Percentiles rank a stretch among this genome's conserved stretches.
Conservation (phyloP, 371 early-diverging fungal species). For the Polyrhizophydium stewartii region DNA sequence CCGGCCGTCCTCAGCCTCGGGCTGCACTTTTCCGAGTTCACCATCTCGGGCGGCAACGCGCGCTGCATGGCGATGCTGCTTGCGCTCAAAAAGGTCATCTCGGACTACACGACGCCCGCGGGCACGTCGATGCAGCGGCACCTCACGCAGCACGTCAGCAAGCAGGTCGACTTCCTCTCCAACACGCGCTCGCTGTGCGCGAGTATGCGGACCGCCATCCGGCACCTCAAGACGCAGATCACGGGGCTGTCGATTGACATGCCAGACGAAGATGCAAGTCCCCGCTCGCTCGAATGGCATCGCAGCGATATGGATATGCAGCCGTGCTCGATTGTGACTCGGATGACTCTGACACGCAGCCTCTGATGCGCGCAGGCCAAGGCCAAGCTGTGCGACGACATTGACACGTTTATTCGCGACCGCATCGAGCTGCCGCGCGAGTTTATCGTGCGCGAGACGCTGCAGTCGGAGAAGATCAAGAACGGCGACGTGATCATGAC, state of each 20-base stretch:
- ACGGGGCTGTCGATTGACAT: constrained; percentile 62
- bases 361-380: constrained; percentile 42
- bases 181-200: constrained; percentile 83
- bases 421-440: constrained; percentile 82
- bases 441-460: constrained; percentile 70
- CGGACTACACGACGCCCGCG: constrained; percentile 85
- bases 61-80: constrained; percentile 80
- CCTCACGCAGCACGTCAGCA: constrained; percentile 76
- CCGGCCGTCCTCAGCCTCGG: constrained; percentile 85
- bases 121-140: constrained; percentile 78
- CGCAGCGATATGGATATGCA: not conserved
- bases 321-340: no score
- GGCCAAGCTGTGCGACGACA: constrained; percentile 59
- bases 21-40: constrained; percentile 76
- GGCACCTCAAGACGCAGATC: constrained; percentile 87
- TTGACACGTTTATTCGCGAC: constrained; percentile 87
- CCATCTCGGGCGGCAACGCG: constrained; percentile 89
- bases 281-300: not conserved
- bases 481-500: constrained; percentile 94
- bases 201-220: constrained; percentile 92
- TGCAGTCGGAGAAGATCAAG: constrained; percentile 83
- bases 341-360: not conserved
- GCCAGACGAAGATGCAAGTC: constrained; percentile 76
- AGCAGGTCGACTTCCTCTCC: constrained; percentile 85
- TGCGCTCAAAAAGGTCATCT: constrained; percentile 83